Evolutionary conservation across 352 stramenopile species (phyloP).

Genomic region (Pythium sukuiense): DNA sequence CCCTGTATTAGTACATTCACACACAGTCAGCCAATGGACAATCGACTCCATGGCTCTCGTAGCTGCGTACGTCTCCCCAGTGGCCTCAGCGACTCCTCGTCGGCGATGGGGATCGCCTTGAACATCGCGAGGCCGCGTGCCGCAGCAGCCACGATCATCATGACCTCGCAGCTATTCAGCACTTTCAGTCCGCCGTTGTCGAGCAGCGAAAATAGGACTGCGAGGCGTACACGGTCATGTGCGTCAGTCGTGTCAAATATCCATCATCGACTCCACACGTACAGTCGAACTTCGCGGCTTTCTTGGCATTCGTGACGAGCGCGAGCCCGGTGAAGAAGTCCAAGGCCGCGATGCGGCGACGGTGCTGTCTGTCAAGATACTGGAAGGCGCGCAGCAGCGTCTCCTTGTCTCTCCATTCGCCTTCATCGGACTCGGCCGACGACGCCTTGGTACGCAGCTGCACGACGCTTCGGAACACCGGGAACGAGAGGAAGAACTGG

Average conservation of each 20-base stretch:
- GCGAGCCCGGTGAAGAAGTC: conserved; percentile 68
- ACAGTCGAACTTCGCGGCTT: conserved; percentile 68
- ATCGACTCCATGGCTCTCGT: not conserved
- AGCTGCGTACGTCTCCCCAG: conserved; percentile 43
- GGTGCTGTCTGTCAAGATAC: conserved; percentile 31
- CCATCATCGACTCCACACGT: conserved; percentile 4
- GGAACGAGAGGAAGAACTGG: conserved; percentile 58
- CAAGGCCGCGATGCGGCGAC: conserved; percentile 36
- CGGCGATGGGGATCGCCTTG: conserved; percentile 34
- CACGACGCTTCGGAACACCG: conserved; percentile 49
- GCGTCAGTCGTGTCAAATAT: not conserved
- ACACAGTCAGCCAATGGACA: not conserved
- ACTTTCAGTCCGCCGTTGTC: conserved; percentile 60
- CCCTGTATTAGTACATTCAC: conserved; percentile 26
- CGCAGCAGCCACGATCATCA: conserved; percentile 51
- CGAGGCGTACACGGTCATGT: not conserved
- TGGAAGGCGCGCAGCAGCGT: conserved; percentile 49
- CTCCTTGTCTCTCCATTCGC: conserved; percentile 32
- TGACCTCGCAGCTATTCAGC: conserved; percentile 61
- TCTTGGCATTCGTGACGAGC: conserved; percentile 63
- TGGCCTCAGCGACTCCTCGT: conserved; percentile 18
- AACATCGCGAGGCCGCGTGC: conserved; percentile 57
- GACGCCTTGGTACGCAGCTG: not conserved
- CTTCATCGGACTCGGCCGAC: not conserved
- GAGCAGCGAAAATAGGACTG: conserved; percentile 62